Percentiles rank a stretch among this genome's conserved stretches.
Evolutionary conservation across 352 stramenopile genomes (phyloP).

Genomic region (Blastocystis sp.): DNA sequence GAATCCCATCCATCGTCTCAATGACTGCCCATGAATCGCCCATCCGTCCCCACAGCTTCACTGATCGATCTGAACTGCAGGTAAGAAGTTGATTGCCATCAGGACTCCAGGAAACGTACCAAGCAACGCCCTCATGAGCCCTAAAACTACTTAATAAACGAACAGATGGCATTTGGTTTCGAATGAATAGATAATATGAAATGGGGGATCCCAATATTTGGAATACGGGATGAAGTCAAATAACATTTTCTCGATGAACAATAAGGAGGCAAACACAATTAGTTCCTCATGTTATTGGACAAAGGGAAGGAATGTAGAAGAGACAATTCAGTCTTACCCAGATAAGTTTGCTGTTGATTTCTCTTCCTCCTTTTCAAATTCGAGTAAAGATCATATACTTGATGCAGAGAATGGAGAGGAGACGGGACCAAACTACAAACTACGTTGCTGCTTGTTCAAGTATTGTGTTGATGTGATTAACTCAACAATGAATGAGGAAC

Average conservation of each 20-base stretch:
- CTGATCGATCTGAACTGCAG: slow-evolving; percentile 74
- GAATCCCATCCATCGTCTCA: slow-evolving; percentile 74
- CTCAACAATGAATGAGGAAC: not conserved
- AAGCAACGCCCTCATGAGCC: slow-evolving; percentile 72
- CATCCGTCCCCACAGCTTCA: slow-evolving; percentile 70
- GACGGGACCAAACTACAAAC: not conserved
- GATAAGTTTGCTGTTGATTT: not conserved
- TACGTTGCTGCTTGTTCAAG: slow-evolving; percentile 1
- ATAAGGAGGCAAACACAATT: not conserved
- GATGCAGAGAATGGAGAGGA: not conserved
- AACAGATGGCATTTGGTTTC: not conserved
- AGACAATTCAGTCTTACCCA: not conserved
- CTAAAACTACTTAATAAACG: slow-evolving; percentile 63
- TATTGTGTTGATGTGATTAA: slow-evolving; percentile 2
- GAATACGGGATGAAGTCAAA: not conserved
- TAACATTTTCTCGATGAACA: slow-evolving; percentile 18
- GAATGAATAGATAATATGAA: not conserved
- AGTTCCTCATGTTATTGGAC: slow-evolving; percentile 27
- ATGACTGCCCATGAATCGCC: slow-evolving; percentile 71
- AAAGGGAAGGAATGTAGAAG: not conserved
- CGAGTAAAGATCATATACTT: not conserved
- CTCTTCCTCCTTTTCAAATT: not conserved
- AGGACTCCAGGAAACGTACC: slow-evolving; percentile 75
- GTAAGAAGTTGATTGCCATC: slow-evolving; percentile 74
- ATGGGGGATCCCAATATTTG: not conserved